phyloP scores from a whole-genome alignment of 352 stramenopile genomes.

The Globisporangium lucens region DNA sequence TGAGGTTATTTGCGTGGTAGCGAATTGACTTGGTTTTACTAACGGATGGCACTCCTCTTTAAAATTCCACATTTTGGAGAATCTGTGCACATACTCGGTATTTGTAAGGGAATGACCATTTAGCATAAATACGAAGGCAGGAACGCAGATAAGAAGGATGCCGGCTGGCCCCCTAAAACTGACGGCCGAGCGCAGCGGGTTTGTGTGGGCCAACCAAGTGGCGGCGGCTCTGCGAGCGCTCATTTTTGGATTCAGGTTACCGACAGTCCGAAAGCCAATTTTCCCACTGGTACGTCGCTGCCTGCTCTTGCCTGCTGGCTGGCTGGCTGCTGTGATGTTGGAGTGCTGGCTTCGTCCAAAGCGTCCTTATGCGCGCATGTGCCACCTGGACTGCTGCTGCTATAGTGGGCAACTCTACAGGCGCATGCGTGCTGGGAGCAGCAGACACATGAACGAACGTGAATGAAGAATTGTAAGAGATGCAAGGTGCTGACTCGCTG shows the following conservation, averaged over 20 bases:
- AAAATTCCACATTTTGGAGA: background rate
- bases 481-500: background rate
- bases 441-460: background rate
- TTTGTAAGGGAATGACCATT: background rate
- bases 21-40: background rate
- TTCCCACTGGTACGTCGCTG: conserved; percentile 56
- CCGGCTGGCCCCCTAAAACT: background rate
- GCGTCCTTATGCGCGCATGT: background rate
- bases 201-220: conserved; percentile 9
- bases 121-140: background rate
- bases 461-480: background rate
- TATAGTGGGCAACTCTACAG: background rate
- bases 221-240: background rate
- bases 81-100: background rate
- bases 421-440: background rate
- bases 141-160: background rate
- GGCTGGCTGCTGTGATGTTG: background rate
- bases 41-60: background rate
- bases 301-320: conserved; percentile 13
- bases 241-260: conserved; percentile 91
- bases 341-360: background rate
- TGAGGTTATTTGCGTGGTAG: background rate
- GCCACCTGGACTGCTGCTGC: background rate
- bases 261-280: conserved; percentile 73
- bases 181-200: background rate